These are phyloP conservation scores for Hypoxylon sp. DNA, from an alignment of 2,329 filamentous ascomycete species.

Conservation along the genomic window DNA sequence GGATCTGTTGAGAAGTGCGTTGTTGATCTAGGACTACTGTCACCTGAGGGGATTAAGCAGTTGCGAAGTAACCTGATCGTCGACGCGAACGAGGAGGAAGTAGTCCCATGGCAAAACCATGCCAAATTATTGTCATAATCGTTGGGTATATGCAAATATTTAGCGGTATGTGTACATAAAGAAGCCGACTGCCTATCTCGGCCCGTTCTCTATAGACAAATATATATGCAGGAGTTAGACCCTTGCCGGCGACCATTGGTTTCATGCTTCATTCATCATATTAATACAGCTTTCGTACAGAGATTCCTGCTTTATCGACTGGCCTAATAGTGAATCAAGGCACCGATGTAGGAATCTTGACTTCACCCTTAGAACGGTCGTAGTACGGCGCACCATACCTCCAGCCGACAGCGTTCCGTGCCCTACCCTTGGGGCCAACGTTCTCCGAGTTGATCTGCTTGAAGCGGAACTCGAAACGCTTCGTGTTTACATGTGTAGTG, in stretches of 20 bases:
- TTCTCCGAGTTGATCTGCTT: conserved; percentile 69
- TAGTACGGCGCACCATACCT: conserved; percentile 73
- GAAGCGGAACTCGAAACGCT: conserved; percentile 74
- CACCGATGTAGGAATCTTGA: conserved; percentile 77
- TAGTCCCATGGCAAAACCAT: conserved; percentile 50
- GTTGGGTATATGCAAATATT: conserved; percentile 44
- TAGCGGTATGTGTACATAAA: conserved; percentile 35
- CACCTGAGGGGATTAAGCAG: conserved; percentile 64
- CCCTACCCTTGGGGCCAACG: conserved; percentile 67
- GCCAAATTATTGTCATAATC: conserved; percentile 42
- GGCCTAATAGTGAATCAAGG: conserved; percentile 55
- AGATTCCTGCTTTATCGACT: conserved; percentile 7
- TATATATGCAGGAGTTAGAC: conserved; percentile 9
- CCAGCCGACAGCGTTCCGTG: conserved; percentile 67
- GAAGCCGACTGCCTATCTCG: conserved; percentile 24
- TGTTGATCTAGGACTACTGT: conserved; percentile 68
- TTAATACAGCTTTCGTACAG: conserved; percentile 48
- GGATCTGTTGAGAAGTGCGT: conserved; percentile 76
- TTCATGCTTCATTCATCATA: conserved; percentile 8
- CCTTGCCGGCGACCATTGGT: background rate
- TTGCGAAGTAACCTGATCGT: conserved; percentile 50
- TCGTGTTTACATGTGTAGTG: conserved; percentile 62
- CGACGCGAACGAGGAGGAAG: conserved; percentile 44
- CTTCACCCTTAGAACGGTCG: conserved; percentile 72
- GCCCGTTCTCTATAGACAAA: conserved; percentile 11